Evolutionary conservation across 306 rosid species (phyloP).

Genomic region (Elaeagnus macrophylla): DNA sequence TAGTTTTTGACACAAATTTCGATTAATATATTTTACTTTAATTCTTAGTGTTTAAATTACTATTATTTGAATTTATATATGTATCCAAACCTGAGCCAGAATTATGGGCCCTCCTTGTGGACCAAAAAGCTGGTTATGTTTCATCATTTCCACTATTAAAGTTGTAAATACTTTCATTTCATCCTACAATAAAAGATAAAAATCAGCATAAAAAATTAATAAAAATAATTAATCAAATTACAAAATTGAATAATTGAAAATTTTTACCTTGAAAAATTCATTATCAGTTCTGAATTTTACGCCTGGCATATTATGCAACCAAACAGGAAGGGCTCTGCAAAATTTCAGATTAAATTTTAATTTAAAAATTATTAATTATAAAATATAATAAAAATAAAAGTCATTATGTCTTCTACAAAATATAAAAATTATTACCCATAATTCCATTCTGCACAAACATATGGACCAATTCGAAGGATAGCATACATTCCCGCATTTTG

Average conservation of each 20-base stretch:
- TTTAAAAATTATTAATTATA: neutral
- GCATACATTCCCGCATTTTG: conserved; percentile 17
- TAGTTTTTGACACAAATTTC: neutral
- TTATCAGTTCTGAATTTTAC: conserved; percentile 28
- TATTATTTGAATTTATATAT: neutral
- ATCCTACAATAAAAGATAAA: neutral
- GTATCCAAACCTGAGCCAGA: conserved; percentile 22
- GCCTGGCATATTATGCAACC: conserved; percentile 37
- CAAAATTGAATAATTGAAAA: neutral
- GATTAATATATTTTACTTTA: neutral
- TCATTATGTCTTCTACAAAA: too few relatives aligned
- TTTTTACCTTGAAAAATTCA: conserved; percentile 18
- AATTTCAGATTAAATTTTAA: neutral
- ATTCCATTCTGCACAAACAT: conserved; percentile 45
- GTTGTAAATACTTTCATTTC: conserved; percentile 26
- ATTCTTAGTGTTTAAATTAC: neutral
- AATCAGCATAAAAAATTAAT: neutral
- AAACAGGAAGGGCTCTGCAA: conserved; percentile 40
- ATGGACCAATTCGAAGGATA: conserved; percentile 48
- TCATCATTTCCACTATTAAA: conserved; percentile 21
- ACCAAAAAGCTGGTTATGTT: conserved; percentile 24
- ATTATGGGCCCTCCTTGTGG: conserved; percentile 40
- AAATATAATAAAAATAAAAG: neutral
- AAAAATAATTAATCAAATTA: too few relatives aligned
- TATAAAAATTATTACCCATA: conserved; percentile 27